Evolutionary conservation across 768 basidiomycete species (phyloP).

Genomic region (Leccinellum albellum): DNA sequence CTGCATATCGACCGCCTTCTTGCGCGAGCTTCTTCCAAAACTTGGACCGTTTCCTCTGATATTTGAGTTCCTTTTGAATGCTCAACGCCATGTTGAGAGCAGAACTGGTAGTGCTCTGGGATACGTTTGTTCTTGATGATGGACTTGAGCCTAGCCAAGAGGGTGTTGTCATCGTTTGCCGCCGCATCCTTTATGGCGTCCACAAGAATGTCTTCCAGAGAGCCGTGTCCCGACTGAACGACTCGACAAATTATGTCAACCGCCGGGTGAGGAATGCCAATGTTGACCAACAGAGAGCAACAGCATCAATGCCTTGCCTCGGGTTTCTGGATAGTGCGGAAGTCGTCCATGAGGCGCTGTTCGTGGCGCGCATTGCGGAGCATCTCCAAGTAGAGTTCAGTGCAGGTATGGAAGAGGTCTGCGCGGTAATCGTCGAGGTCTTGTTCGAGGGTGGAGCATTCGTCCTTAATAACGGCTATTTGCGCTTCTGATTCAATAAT

Average conservation of each 20-base stretch:
- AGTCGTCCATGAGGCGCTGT: slow-evolving; percentile 20
- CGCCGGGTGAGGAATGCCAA: slow-evolving; percentile 24
- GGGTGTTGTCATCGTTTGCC: slow-evolving; percentile 34
- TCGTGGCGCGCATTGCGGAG: slow-evolving; percentile 24
- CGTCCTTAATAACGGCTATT: slow-evolving; percentile 11
- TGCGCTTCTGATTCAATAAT: slow-evolving; percentile 13
- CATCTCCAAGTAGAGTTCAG: slow-evolving; percentile 29
- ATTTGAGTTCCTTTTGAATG: slow-evolving; percentile 41
- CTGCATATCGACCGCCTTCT: slow-evolving; percentile 22
- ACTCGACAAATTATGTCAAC: slow-evolving; percentile 21
- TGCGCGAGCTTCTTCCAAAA: slow-evolving; percentile 46
- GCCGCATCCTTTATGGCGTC: slow-evolving; percentile 42
- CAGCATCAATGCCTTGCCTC: slow-evolving; percentile 24
- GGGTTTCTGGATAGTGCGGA: slow-evolving; percentile 26
- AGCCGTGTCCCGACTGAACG: slow-evolving; percentile 27
- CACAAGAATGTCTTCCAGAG: slow-evolving; percentile 41
- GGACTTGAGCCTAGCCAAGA: slow-evolving; percentile 43
- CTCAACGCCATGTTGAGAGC: slow-evolving; percentile 44
- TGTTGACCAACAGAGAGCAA: slow-evolving; percentile 21
- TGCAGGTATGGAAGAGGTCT: slow-evolving; percentile 29
- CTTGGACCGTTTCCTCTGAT: slow-evolving; percentile 40
- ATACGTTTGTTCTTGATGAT: slow-evolving; percentile 34
- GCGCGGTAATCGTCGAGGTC: slow-evolving; percentile 27
- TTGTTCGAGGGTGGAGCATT: slow-evolving; percentile 19
- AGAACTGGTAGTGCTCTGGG: slow-evolving; percentile 42